Evolutionary conservation across 1,284 basidiomycete species (phyloP).

Genomic region (Apiotrichum gamsii): DNA sequence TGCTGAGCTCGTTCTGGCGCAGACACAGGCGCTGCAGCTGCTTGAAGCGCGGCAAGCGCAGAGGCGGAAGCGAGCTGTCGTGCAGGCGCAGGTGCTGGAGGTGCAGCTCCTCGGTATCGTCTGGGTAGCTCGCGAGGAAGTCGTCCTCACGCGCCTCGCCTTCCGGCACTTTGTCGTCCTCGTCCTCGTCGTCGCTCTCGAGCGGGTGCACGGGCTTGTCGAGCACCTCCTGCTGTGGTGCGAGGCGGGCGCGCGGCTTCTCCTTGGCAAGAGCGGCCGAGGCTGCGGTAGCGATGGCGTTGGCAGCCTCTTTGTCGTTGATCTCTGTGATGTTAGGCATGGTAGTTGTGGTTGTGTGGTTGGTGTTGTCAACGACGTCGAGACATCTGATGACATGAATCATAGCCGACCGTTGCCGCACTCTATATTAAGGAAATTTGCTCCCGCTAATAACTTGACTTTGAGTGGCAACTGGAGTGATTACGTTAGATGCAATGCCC

Average conservation of each 20-base stretch:
- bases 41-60: constrained; percentile 60
- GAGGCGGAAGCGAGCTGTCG: constrained; percentile 54
- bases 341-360: no score
- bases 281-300: not conserved
- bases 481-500: no score
- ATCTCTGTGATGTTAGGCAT: no score
- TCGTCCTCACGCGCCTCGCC: constrained; percentile 33
- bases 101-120: constrained; percentile 78
- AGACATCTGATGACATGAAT: no score
- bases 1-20: constrained; percentile 74
- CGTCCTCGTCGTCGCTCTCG: constrained; percentile 29
- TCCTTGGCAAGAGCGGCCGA: not conserved
- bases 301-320: not conserved
- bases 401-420: no score
- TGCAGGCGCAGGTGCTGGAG: constrained; percentile 75
- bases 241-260: constrained; percentile 35
- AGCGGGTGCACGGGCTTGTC: constrained; percentile 22
- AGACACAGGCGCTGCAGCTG: constrained; percentile 69
- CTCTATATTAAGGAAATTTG: no score
- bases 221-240: constrained; percentile 14
- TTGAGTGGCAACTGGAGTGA: no score
- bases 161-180: constrained; percentile 12
- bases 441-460: no score
- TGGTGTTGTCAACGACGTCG: no score
- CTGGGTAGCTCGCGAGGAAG: constrained; percentile 54